Base-by-base conservation (phyloP, 2,329 filamentous ascomycete genomes). In the Colletotrichum neosansevieriae region DNA sequence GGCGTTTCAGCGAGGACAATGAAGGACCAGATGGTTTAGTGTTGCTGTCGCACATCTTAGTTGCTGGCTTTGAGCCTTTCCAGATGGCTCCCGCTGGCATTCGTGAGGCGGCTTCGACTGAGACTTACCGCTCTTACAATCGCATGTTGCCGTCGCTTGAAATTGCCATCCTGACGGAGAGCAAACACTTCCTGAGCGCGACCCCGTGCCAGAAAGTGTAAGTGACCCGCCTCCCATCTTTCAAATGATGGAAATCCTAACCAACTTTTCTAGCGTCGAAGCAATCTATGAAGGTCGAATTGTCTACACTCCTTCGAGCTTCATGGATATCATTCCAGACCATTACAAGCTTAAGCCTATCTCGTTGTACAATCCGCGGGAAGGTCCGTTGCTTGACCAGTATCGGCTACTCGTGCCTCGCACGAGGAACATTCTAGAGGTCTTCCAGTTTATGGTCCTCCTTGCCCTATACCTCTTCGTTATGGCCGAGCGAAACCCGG, bases 281-380 rank as follows among this genome's bases (percentile, higher is more conserved):
- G 93, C 92, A 56, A 94, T 97, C 51, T 96, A 95, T 75, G 89
- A 91, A 45, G 93, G 93, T 5, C 86, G 91, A 38, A 87, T 97
- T 69, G 90, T 94, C 40, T 96, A 96, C 76, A 95, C 93, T 1
- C 93, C 93, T 0, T 93, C 90, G 0, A 89, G 90, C 0, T 94
- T 93, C 76, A 88, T 95, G 77, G 92, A 96, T 77, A 91, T 97
- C 67, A 89, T 97, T 54, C 93, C 93, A 1, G 93, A 96, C 76
- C 89, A 92, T 73, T 97, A 96, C 83, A 96, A 96, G 80, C 87
- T 91, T 74, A 92, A 92, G 72, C 92, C 92, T 2, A 94, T 96
- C 62, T 90, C 91, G 7, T 81, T 96, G 0, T 96, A 96, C 77
- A 90, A 94, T 74, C 93, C 93, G 1, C 83, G 91, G 15, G 88